A percentile compares a stretch with the other conserved stretches of the same genome.
These are phyloP conservation scores for Geum urbanum DNA, from an alignment of 306 rosid species.

Conservation along the genomic window DNA sequence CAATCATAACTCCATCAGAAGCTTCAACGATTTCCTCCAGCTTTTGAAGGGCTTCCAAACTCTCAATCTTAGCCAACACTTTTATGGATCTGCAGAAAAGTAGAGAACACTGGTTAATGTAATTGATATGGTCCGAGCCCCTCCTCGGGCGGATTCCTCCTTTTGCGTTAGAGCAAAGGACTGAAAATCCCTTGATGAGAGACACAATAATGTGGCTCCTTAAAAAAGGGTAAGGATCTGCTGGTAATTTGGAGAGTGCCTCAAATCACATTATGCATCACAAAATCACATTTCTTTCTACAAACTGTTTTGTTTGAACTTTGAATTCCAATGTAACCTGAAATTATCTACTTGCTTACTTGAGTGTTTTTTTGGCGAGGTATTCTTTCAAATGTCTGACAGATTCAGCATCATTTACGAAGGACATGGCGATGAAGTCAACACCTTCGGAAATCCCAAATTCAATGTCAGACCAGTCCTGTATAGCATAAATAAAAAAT, in stretches of 20 bases:
- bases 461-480: slow-evolving; percentile 88
- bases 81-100: slow-evolving; percentile 48
- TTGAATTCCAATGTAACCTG: too few relatives aligned
- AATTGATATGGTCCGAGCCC: too few relatives aligned
- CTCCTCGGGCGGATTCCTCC: too few relatives aligned
- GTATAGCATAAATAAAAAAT: slow-evolving; percentile 21
- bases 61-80: slow-evolving; percentile 85
- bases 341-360: slow-evolving; percentile 49
- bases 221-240: not conserved
- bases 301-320: too few relatives aligned
- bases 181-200: too few relatives aligned
- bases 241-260: not conserved
- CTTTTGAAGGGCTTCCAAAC: slow-evolving; percentile 73
- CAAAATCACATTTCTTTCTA: not conserved
- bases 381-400: slow-evolving; percentile 60
- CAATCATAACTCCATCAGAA: too few relatives aligned
- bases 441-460: slow-evolving; percentile 72
- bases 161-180: too few relatives aligned
- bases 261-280: not conserved
- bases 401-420: slow-evolving; percentile 59
- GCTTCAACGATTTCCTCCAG: slow-evolving; percentile 61
- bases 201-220: too few relatives aligned
- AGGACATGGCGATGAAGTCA: too few relatives aligned
- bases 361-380: slow-evolving; percentile 57
- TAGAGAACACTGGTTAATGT: too few relatives aligned